phyloP scores from a whole-genome alignment of 805 yeast genomes.

The Metschnikowia cerradonensis region DNA sequence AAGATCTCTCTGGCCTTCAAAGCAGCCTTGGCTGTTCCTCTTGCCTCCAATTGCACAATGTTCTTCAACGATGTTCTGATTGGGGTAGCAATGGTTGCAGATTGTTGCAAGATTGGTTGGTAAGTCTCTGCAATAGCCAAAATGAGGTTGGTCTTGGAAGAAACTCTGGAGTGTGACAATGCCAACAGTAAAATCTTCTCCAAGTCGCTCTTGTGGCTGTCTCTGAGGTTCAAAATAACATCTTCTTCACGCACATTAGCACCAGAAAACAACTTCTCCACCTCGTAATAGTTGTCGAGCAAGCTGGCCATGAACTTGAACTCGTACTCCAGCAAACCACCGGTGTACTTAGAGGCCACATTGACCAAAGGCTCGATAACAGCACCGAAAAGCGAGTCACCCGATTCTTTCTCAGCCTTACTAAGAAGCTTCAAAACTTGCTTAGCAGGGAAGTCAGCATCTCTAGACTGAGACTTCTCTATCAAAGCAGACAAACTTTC shows the following conservation, averaged over 20 bases:
- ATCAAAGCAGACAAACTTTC: conserved; percentile 59
- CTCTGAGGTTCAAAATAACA: conserved; percentile 81
- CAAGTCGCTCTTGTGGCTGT: conserved; percentile 75
- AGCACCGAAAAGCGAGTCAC: conserved; percentile 42
- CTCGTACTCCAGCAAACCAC: conserved; percentile 84
- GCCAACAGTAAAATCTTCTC: conserved; percentile 66
- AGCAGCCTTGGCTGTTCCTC: conserved; percentile 90
- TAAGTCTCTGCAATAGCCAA: conserved; percentile 81
- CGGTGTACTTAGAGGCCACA: conserved; percentile 63
- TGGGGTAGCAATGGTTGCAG: conserved; percentile 57
- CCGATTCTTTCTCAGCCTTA: conserved; percentile 49
- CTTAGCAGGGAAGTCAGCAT: conserved; percentile 91
- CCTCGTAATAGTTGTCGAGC: conserved; percentile 66
- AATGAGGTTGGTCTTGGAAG: conserved; percentile 86
- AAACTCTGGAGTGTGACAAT: conserved; percentile 87
- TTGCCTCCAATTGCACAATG: conserved; percentile 83
- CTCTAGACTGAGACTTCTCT: conserved; percentile 59
- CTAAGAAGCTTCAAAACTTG: conserved; percentile 70
- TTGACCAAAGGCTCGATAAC: conserved; percentile 70
- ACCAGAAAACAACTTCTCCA: conserved; percentile 77
- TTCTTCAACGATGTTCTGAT: conserved; percentile 70
- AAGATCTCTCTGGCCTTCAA: conserved; percentile 93
- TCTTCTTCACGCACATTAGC: conserved; percentile 80
- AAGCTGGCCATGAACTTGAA: conserved; percentile 67
- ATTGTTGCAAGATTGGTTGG: conserved; percentile 71